A percentile compares a stretch with the other conserved stretches of the same genome.
phyloP scores from a whole-genome alignment of 225 moss, liverwort and hornwort genomes.

The Thuidium tamariscinum region DNA sequence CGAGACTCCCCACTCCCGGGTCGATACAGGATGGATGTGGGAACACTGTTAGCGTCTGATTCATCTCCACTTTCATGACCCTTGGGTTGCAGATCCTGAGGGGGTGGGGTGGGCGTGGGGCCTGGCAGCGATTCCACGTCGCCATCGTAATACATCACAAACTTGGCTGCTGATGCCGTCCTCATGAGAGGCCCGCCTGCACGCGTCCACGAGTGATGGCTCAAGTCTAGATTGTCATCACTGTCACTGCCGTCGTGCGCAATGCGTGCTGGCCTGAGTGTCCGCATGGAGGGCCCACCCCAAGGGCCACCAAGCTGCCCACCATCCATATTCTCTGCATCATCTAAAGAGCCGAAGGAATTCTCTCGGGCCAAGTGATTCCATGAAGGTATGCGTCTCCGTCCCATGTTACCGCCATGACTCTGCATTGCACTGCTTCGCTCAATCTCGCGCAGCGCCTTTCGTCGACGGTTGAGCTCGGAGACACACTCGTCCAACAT shows the following conservation, averaged over 20 bases:
- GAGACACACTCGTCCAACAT: constrained; percentile 96
- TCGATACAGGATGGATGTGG: constrained; percentile 3
- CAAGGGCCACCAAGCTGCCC: constrained; percentile 78
- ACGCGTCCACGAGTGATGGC: constrained; percentile 71
- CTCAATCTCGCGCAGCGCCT: constrained; percentile 55
- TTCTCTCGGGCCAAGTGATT: constrained; percentile 73
- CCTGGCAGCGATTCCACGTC: constrained; percentile 29
- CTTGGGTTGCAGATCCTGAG: constrained; percentile 27
- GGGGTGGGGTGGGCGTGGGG: background rate
- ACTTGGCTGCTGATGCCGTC: constrained; percentile 78
- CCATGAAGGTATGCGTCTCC: constrained; percentile 95
- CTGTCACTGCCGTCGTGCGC: constrained; percentile 75
- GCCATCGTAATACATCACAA: constrained; percentile 46
- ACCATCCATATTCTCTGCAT: constrained; percentile 43
- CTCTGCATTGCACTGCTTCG: constrained; percentile 34
- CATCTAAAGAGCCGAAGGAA: constrained; percentile 83
- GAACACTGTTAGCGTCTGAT: constrained; percentile 26
- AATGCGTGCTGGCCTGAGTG: constrained; percentile 38
- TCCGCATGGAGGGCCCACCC: constrained; percentile 85
- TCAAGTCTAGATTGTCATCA: constrained; percentile 68
- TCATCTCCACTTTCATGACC: constrained; percentile 55
- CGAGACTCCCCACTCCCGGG: constrained; percentile 46
- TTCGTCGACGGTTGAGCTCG: constrained; percentile 76
- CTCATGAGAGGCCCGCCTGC: constrained; percentile 92
- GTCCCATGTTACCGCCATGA: constrained; percentile 27